phyloP scores from a whole-genome alignment of 805 yeast genomes.

The Sugiyamaella qingdaonensis region DNA sequence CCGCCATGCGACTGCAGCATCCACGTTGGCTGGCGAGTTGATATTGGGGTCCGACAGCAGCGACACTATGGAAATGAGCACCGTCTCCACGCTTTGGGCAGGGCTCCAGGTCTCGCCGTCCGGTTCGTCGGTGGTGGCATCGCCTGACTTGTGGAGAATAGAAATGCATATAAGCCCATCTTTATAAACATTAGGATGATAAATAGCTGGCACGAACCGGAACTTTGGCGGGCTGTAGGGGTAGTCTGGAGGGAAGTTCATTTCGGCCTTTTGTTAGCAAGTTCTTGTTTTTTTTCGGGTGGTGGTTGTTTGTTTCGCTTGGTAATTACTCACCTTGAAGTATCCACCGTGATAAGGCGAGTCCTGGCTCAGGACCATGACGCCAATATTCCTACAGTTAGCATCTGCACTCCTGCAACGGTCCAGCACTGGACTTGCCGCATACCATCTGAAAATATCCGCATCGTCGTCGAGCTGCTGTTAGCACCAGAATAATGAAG shows the following conservation, averaged over 20 bases:
- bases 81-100: constrained; percentile 82
- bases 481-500: background rate
- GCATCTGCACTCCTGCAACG: background rate
- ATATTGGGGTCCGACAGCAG: constrained; percentile 91
- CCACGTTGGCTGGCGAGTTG: constrained; percentile 91
- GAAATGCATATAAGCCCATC: constrained; percentile 93
- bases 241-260: constrained; percentile 87
- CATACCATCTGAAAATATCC: constrained; percentile 50
- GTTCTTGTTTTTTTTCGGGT: background rate
- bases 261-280: constrained; percentile 52
- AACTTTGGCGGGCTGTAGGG: constrained; percentile 93
- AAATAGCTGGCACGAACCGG: constrained; percentile 87
- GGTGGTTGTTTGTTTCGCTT: background rate
- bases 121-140: constrained; percentile 83
- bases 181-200: constrained; percentile 91
- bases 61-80: constrained; percentile 83
- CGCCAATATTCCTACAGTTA: constrained; percentile 67
- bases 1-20: constrained; percentile 88
- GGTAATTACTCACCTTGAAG: constrained; percentile 46
- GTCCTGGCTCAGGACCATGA: constrained; percentile 85
- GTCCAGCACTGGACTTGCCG: background rate
- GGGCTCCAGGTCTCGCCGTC: constrained; percentile 85
- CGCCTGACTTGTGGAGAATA: constrained; percentile 87
- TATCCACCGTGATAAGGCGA: constrained; percentile 93
- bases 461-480: constrained; percentile 52